phyloP scores from a whole-genome alignment of 2,329 filamentous ascomycete genomes.

The Trichoderma harzianum region DNA sequence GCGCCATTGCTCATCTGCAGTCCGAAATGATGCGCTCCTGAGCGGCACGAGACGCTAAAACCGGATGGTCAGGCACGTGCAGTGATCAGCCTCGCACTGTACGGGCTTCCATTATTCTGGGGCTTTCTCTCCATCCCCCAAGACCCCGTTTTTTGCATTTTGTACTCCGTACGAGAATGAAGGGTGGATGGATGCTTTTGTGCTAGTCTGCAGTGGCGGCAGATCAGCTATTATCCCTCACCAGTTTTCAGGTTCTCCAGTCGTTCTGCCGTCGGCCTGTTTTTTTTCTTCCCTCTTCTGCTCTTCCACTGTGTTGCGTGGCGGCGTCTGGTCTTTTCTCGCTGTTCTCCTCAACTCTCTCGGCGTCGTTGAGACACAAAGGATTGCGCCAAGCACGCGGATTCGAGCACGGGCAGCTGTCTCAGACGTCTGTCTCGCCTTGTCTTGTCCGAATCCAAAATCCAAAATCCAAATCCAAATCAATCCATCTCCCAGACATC shows the following conservation, averaged over 20 bases:
- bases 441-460: neutral
- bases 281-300: neutral
- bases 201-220: conserved; percentile 16
- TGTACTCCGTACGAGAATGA: conserved; percentile 10
- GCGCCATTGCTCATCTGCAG: neutral
- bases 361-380: neutral
- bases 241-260: neutral
- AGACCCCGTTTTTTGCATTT: neutral
- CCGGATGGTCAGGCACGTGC: neutral
- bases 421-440: neutral
- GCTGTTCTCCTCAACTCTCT: neutral
- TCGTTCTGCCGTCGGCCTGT: neutral
- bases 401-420: neutral
- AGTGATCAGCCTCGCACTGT: neutral
- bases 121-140: neutral
- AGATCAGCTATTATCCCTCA: conserved; percentile 16
- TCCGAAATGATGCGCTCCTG: neutral
- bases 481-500: conserved; percentile 8
- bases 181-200: neutral
- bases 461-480: neutral
- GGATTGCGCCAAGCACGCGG: neutral
- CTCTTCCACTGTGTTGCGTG: neutral
- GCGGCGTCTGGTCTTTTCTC: neutral
- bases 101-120: neutral
- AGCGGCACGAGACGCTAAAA: neutral